Conservation (phyloP, 2,329 filamentous ascomycete genomes). For the Pseudocercospora pini-densiflorae region DNA sequence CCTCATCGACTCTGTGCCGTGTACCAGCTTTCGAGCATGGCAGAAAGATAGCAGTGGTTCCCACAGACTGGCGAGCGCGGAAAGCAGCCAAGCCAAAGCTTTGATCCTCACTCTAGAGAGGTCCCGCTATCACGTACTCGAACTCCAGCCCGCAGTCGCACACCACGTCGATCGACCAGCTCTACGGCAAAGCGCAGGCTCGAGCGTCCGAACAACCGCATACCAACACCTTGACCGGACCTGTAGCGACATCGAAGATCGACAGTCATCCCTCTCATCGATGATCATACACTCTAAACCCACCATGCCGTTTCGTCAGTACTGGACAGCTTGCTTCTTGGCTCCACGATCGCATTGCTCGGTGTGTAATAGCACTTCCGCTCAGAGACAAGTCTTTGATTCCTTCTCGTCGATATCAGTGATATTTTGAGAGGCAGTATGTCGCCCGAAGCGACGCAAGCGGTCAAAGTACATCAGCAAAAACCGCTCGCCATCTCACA, state of each 20-base stretch:
- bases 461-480: conserved; percentile 97
- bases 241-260: not conserved
- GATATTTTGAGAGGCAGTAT: conserved; percentile 63
- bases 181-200: conserved; percentile 6
- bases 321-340: conserved; percentile 11
- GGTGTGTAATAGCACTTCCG: conserved; percentile 75
- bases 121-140: conserved; percentile 60
- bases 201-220: conserved; percentile 12
- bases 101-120: conserved; percentile 94
- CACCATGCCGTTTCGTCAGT: conserved; percentile 36
- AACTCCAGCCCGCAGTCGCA: conserved; percentile 16
- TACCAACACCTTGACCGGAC: not conserved
- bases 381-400: conserved; percentile 94
- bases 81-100: conserved; percentile 83
- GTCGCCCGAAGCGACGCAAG: conserved; percentile 42
- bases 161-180: conserved; percentile 1
- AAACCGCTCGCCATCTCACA: conserved; percentile 71
- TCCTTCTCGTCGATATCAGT: conserved; percentile 65
- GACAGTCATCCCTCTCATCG: conserved; percentile 23
- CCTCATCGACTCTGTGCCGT: conserved; percentile 13
- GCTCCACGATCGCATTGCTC: conserved; percentile 56
- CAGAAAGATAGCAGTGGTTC: conserved; percentile 8
- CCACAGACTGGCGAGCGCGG: conserved; percentile 32
- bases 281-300: conserved; percentile 17
- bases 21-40: not conserved